phyloP scores from a whole-genome alignment of 2,329 filamentous ascomycete species.

The Cyphellophora europaea region DNA sequence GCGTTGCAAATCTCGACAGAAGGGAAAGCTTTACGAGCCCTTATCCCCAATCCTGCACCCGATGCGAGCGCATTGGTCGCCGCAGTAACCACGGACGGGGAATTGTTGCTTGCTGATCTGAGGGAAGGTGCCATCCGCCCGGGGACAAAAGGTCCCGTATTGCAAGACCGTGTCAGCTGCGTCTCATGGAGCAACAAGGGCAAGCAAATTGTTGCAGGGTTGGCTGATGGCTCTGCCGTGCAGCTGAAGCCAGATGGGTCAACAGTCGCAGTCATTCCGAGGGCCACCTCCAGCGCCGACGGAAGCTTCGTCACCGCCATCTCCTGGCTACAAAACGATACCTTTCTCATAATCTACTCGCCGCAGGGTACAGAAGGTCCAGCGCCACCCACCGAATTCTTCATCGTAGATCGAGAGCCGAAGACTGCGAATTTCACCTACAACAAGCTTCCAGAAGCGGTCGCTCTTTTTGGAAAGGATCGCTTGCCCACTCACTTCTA shows the following conservation, averaged over 20 bases:
- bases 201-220: conserved; percentile 83
- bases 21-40: conserved; percentile 59
- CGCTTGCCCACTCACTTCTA: conserved; percentile 65
- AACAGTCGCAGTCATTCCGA: conserved; percentile 68
- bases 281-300: conserved; percentile 56
- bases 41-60: conserved; percentile 59
- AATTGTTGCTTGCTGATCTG: conserved; percentile 75
- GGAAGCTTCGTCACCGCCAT: conserved; percentile 69
- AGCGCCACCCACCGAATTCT: conserved; percentile 60
- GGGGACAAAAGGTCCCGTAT: conserved; percentile 52
- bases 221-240: conserved; percentile 66
- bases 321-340: conserved; percentile 77
- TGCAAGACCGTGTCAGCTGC: conserved; percentile 70
- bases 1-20: conserved; percentile 71
- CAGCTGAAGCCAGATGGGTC: conserved; percentile 79
- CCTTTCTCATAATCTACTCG: conserved; percentile 74
- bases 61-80: conserved; percentile 69
- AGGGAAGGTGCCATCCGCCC: conserved; percentile 52
- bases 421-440: conserved; percentile 54
- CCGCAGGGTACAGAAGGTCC: conserved; percentile 36
- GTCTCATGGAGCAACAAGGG: conserved; percentile 87
- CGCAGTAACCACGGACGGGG: conserved; percentile 68
- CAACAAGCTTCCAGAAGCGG: conserved; percentile 66
- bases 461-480: conserved; percentile 59
- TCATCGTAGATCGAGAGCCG: conserved; percentile 64